Percentiles rank a stretch among this genome's conserved stretches.
Conservation (phyloP, 176 grass and related monocot species). For the Pontederia paniculata region DNA sequence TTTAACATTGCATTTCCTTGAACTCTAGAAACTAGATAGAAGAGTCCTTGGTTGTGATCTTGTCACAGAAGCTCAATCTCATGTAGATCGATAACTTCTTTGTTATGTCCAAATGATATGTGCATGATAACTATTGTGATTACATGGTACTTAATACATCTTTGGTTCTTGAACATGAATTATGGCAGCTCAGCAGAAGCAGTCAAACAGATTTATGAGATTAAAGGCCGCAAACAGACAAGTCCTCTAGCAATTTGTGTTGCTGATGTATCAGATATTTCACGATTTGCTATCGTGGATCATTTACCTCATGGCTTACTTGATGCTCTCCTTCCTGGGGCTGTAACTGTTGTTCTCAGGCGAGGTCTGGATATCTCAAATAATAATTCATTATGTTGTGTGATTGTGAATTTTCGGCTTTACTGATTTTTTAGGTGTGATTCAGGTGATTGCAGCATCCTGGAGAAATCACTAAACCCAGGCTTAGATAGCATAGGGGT, state of each 20-base stretch:
- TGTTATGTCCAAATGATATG: too few relatives aligned
- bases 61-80: too few relatives aligned
- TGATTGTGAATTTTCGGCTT: neutral
- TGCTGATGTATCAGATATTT: constrained; percentile 72
- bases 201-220: constrained; percentile 79
- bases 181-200: constrained; percentile 72
- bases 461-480: constrained; percentile 79
- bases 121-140: constrained; percentile 3
- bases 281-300: constrained; percentile 63
- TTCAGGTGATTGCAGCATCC: constrained; percentile 34
- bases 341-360: constrained; percentile 79
- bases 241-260: constrained; percentile 84
- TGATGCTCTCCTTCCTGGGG: constrained; percentile 71
- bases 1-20: too few relatives aligned
- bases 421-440: neutral
- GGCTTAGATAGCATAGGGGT: constrained; percentile 77
- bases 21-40: too few relatives aligned
- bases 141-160: constrained; percentile 14
- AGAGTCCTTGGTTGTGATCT: too few relatives aligned
- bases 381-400: neutral
- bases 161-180: constrained; percentile 18
- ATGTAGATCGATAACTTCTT: too few relatives aligned
- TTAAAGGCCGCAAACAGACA: constrained; percentile 76
- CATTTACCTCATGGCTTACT: constrained; percentile 74
- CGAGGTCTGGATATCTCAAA: constrained; percentile 42